Percentiles rank a stretch among this genome's conserved stretches.
These are phyloP conservation scores for Vigna nakashimae DNA, from an alignment of 306 rosid genomes.

Conservation along the genomic window DNA sequence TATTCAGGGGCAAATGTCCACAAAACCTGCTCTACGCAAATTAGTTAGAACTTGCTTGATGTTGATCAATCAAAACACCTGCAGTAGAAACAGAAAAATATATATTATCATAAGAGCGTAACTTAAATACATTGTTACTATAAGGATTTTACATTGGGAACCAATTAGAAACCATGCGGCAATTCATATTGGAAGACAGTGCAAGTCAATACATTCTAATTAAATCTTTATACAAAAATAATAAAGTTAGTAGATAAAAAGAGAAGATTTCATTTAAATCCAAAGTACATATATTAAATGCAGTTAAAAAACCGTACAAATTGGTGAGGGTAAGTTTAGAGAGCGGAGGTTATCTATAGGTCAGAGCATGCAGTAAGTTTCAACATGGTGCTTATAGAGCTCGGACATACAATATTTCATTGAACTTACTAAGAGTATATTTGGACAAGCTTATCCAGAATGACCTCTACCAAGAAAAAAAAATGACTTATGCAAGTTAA, in stretches of 20 bases:
- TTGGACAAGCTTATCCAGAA: too few relatives aligned
- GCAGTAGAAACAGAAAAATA: not conserved
- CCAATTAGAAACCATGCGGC: too few relatives aligned
- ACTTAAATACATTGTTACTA: not conserved
- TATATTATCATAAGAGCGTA: not conserved
- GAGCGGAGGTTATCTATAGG: not conserved
- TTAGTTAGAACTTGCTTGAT: conserved; percentile 23
- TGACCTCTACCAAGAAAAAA: too few relatives aligned
- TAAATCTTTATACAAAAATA: not conserved
- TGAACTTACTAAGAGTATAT: not conserved
- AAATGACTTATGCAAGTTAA: too few relatives aligned
- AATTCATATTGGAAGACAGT: not conserved
- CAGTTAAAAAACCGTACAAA: conserved; percentile 19
- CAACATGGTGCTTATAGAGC: not conserved
- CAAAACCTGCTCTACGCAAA: conserved; percentile 36
- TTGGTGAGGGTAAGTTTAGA: not conserved
- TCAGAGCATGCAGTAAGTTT: conserved; percentile 3
- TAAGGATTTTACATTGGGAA: not conserved
- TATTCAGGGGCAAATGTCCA: conserved; percentile 15
- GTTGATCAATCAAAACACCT: conserved; percentile 46
- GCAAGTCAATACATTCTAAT: not conserved
- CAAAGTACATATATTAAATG: conserved; percentile 8
- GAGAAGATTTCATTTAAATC: not conserved
- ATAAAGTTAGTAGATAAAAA: not conserved
- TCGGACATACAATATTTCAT: not conserved